Percentiles rank a stretch among this genome's conserved stretches.
Evolutionary conservation across 2,329 filamentous ascomycete species (phyloP).

Genomic region (Rhynchosporium secalis): DNA sequence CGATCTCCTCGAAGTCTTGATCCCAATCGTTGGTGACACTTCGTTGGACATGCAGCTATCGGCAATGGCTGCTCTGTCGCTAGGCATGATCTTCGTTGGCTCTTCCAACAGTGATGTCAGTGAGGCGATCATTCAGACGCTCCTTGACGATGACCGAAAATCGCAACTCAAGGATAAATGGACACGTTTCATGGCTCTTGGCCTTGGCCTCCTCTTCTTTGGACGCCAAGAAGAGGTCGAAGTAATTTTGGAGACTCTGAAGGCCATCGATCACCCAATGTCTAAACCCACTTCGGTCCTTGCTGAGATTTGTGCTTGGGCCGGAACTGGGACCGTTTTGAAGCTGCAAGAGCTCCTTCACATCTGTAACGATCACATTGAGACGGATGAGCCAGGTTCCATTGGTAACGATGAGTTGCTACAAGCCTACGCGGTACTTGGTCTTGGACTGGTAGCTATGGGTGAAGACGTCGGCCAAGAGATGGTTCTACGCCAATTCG

Average conservation of each 20-base stretch:
- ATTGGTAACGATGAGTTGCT: slow-evolving; percentile 87
- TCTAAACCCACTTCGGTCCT: slow-evolving; percentile 93
- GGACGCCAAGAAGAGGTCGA: slow-evolving; percentile 98
- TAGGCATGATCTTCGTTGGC: slow-evolving; percentile 89
- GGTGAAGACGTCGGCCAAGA: slow-evolving; percentile 98
- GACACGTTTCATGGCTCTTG: slow-evolving; percentile 94
- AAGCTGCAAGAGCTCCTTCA: slow-evolving; percentile 97
- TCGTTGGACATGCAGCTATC: slow-evolving; percentile 91
- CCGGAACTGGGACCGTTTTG: slow-evolving; percentile 91
- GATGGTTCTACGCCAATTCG: slow-evolving; percentile 97
- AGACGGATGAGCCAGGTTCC: slow-evolving; percentile 66
- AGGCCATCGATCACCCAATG: slow-evolving; percentile 96
- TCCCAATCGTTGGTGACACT: slow-evolving; percentile 85
- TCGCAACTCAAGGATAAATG: slow-evolving; percentile 95
- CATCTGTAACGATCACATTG: slow-evolving; percentile 96
- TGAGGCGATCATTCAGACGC: slow-evolving; percentile 85
- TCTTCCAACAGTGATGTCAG: slow-evolving; percentile 89
- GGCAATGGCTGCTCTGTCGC: slow-evolving; percentile 89
- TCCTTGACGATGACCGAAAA: slow-evolving; percentile 90
- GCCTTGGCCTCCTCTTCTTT: slow-evolving; percentile 91
- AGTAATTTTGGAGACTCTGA: slow-evolving; percentile 92
- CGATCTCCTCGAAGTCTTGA: slow-evolving; percentile 78
- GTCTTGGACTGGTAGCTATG: slow-evolving; percentile 93
- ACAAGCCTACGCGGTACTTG: slow-evolving; percentile 93
- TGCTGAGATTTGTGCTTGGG: slow-evolving; percentile 96